These are phyloP conservation scores for Pelagophyceae sp. DNA, from an alignment of 352 stramenopile species.

Conservation along the genomic window DNA sequence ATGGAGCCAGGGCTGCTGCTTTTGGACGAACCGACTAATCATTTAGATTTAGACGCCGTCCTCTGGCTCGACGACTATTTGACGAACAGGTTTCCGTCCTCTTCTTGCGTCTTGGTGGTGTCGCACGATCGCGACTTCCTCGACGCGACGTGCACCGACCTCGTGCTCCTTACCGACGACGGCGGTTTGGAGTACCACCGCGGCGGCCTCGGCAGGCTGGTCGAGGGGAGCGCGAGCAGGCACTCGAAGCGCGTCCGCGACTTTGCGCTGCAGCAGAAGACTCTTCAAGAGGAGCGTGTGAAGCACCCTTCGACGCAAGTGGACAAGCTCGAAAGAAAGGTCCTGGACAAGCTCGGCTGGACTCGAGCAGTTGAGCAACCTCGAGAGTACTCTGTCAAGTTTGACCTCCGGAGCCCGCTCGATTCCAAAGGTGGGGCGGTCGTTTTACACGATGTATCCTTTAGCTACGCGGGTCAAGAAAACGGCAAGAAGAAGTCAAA, in stretches of 20 bases:
- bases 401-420: neutral
- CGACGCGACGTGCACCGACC: neutral
- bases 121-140: slow-evolving; percentile 29
- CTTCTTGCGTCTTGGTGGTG: slow-evolving; percentile 48
- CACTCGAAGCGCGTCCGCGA: neutral
- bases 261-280: slow-evolving; percentile 12
- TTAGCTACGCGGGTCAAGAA: neutral
- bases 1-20: slow-evolving; percentile 82
- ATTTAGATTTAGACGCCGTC: slow-evolving; percentile 78
- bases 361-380: neutral
- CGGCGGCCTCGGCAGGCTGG: neutral
- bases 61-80: slow-evolving; percentile 66
- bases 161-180: slow-evolving; percentile 7
- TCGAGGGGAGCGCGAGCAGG: neutral
- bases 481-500: neutral
- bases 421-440: neutral
- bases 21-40: slow-evolving; percentile 82
- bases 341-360: neutral
- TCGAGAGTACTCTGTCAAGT: neutral
- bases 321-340: neutral
- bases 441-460: neutral
- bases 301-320: neutral
- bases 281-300: neutral
- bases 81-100: slow-evolving; percentile 49
- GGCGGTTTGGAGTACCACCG: slow-evolving; percentile 5